A percentile compares a stretch with the other conserved stretches of the same genome.
Evolutionary conservation across 2,329 filamentous ascomycete genomes (phyloP).

Genomic region (Colletotrichum brevisporum): DNA sequence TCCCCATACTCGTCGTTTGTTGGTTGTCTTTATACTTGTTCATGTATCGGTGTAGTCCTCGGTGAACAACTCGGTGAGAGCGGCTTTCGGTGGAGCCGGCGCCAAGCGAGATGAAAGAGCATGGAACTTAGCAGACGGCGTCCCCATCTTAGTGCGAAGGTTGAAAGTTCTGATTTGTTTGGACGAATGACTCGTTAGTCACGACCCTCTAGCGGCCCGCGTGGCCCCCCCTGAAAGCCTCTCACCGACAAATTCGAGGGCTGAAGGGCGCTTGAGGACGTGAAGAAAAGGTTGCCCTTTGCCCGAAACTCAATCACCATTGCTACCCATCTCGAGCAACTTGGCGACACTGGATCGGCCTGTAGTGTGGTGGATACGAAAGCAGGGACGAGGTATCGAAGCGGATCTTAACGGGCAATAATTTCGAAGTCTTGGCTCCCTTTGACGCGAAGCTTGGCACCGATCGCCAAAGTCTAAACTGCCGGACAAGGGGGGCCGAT

Average conservation of each 20-base stretch:
- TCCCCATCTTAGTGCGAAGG: not conserved
- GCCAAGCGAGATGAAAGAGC: slow-evolving; percentile 35
- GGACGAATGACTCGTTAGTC: slow-evolving; percentile 35
- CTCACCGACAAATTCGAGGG: slow-evolving; percentile 28
- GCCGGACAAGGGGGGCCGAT: not conserved
- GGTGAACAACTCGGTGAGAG: slow-evolving; percentile 6
- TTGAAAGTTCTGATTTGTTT: slow-evolving; percentile 8
- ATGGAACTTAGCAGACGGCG: slow-evolving; percentile 3
- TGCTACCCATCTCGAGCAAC: not conserved
- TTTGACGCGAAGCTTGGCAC: slow-evolving; percentile 5
- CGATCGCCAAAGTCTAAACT: slow-evolving; percentile 1
- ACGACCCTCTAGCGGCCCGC: slow-evolving; percentile 7
- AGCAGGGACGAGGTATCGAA: not conserved
- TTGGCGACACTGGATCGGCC: not conserved
- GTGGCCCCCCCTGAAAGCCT: not conserved
- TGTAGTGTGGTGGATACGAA: not conserved
- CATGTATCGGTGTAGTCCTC: not conserved
- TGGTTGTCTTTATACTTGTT: too few species aligned
- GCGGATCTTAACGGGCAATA: not conserved
- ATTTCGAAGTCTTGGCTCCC: not conserved
- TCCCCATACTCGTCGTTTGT: too few species aligned
- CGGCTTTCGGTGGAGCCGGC: not conserved
- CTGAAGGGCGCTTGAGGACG: not conserved
- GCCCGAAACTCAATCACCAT: not conserved
- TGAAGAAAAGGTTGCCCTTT: not conserved